Conservation (phyloP, 2,329 filamentous ascomycete genomes). For the Penicillium sp. region DNA sequence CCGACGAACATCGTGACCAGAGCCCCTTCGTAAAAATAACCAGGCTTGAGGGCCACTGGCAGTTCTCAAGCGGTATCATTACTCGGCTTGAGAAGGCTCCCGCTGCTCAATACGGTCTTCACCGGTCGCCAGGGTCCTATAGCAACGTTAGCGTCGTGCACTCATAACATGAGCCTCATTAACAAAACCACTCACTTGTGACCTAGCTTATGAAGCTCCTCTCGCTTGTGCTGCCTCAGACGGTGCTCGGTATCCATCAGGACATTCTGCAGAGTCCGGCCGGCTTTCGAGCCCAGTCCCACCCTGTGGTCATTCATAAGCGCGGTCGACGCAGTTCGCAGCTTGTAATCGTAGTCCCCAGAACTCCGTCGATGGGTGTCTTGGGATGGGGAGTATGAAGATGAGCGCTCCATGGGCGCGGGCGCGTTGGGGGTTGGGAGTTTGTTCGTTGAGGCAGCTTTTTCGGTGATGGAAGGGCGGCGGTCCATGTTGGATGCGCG, state of each 20-base stretch:
- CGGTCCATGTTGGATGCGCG: not conserved
- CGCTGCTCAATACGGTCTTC: not conserved
- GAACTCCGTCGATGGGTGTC: not conserved
- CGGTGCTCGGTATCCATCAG: conserved; percentile 7
- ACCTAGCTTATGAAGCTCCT: not conserved
- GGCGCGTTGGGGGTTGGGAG: not conserved
- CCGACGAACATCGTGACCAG: too few relatives aligned
- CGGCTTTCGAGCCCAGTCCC: conserved; percentile 5
- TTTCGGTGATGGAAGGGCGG: not conserved
- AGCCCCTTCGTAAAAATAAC: too few relatives aligned
- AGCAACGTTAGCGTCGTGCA: not conserved
- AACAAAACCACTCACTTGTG: not conserved
- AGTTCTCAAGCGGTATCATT: too few relatives aligned
- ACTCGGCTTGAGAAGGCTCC: not conserved
- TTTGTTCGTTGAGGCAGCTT: not conserved
- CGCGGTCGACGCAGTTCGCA: not conserved
- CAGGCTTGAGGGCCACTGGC: too few relatives aligned
- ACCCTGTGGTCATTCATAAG: conserved; percentile 1
- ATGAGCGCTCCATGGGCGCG: not conserved
- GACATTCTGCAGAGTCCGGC: conserved; percentile 5
- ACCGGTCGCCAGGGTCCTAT: not conserved
- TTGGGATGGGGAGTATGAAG: not conserved
- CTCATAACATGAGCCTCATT: not conserved
- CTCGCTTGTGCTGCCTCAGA: not conserved
- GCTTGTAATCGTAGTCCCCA: not conserved